These are phyloP conservation scores for Udeniomyces megalosporus DNA, from an alignment of 768 basidiomycete genomes.

Conservation along the genomic window DNA sequence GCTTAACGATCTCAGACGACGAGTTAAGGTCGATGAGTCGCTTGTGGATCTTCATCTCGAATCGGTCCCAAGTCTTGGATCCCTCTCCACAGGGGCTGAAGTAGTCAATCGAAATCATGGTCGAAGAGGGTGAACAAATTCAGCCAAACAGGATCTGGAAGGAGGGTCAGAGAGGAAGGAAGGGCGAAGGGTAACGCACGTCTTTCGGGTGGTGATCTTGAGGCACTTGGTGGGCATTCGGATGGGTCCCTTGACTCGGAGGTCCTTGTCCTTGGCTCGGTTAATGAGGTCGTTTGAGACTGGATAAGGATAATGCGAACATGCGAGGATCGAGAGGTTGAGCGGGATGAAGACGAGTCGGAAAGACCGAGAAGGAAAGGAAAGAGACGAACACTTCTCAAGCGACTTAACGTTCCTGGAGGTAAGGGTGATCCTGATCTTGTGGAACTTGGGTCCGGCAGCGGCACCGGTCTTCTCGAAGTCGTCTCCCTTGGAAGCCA, in stretches of 20 bases:
- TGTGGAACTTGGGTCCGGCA: constrained; percentile 88
- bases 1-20: constrained; percentile 97
- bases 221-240: constrained; percentile 97
- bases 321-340: background rate
- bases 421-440: constrained; percentile 97
- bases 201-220: constrained; percentile 98
- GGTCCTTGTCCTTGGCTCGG: constrained; percentile 98
- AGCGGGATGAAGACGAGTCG: background rate
- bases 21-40: constrained; percentile 98
- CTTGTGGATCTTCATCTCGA: constrained; percentile 99
- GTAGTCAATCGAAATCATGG: background rate
- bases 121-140: background rate
- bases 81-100: constrained; percentile 99
- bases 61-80: constrained; percentile 99
- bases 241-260: constrained; percentile 96
- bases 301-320: constrained; percentile 29
- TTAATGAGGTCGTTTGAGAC: constrained; percentile 94
- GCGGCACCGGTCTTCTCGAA: constrained; percentile 69
- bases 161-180: background rate
- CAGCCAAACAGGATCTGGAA: background rate
- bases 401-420: constrained; percentile 95
- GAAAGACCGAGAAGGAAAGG: background rate
- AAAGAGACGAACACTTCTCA: constrained; percentile 66
- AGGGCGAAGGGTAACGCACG: constrained; percentile 42
- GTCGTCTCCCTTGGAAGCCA: constrained; percentile 43